phyloP scores from a whole-genome alignment of 2,329 filamentous ascomycete genomes.

The Ascocoryne sarcoides region DNA sequence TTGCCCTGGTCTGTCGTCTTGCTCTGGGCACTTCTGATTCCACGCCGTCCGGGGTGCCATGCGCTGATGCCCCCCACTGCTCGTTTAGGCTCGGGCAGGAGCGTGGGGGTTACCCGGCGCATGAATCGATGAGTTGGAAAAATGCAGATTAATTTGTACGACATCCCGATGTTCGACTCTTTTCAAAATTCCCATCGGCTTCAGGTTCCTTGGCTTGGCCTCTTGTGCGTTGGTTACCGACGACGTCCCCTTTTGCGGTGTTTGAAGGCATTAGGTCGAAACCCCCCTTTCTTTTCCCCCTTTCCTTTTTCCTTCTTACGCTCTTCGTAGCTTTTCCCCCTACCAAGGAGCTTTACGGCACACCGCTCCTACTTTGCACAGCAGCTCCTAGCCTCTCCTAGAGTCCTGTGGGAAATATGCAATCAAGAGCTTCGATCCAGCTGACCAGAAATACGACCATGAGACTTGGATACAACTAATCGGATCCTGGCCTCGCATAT shows the following conservation, averaged over 20 bases:
- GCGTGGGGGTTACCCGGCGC: not conserved
- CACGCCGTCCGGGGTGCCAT: not conserved
- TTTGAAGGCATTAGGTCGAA: not conserved
- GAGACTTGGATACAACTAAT: too few species aligned
- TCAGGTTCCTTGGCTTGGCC: not conserved
- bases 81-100: not conserved
- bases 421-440: too few species aligned
- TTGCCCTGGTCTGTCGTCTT: not conserved
- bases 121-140: too few species aligned
- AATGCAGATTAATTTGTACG: too few species aligned
- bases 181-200: not conserved
- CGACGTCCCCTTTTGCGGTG: too few species aligned
- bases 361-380: constrained; percentile 32
- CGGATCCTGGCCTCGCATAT: too few species aligned
- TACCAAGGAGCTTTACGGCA: too few species aligned
- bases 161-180: not conserved
- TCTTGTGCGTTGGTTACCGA: too few species aligned
- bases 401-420: too few species aligned
- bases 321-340: too few species aligned
- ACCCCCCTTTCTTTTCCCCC: not conserved
- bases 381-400: constrained; percentile 36
- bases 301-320: too few species aligned
- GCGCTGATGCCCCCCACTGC: not conserved
- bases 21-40: not conserved
- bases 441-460: too few species aligned